Conservation (phyloP, 257 asterid genomes). For the Solanum ahanhuiri region DNA sequence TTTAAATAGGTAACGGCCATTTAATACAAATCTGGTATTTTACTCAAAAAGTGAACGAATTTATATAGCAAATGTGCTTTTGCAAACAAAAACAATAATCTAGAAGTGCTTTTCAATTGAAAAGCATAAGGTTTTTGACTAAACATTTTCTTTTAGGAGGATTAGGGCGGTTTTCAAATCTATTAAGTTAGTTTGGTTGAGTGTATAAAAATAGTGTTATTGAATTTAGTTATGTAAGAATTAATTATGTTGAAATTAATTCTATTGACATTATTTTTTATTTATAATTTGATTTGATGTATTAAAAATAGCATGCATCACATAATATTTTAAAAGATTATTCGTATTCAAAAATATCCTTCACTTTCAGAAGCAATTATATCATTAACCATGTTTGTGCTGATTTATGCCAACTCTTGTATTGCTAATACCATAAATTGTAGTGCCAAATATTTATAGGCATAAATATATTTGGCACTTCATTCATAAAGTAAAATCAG, state of each 20-base stretch:
- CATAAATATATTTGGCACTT: background rate
- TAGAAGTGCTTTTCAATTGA: background rate
- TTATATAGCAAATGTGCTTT: background rate
- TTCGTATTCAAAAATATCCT: too few relatives aligned
- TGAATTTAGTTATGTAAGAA: background rate
- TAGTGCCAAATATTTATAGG: background rate
- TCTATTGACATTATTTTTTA: background rate
- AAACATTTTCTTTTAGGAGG: background rate
- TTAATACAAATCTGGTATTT: background rate
- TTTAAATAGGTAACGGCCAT: background rate
- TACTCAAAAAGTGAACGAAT: background rate
- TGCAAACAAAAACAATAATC: background rate
- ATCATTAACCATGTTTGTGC: background rate
- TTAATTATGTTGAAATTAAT: too few relatives aligned
- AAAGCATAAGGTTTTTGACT: background rate
- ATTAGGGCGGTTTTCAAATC: background rate
- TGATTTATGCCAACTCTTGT: background rate
- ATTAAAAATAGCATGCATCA: too few relatives aligned
- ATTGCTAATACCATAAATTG: background rate
- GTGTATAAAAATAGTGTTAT: background rate
- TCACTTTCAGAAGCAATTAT: background rate
- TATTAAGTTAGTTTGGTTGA: accelerated
- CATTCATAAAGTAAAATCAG: background rate
- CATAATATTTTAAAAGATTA: too few relatives aligned
- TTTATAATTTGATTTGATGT: background rate